Evolutionary conservation across 2,329 filamentous ascomycete species (phyloP).

Genomic region (Nannizzia gypsea): DNA sequence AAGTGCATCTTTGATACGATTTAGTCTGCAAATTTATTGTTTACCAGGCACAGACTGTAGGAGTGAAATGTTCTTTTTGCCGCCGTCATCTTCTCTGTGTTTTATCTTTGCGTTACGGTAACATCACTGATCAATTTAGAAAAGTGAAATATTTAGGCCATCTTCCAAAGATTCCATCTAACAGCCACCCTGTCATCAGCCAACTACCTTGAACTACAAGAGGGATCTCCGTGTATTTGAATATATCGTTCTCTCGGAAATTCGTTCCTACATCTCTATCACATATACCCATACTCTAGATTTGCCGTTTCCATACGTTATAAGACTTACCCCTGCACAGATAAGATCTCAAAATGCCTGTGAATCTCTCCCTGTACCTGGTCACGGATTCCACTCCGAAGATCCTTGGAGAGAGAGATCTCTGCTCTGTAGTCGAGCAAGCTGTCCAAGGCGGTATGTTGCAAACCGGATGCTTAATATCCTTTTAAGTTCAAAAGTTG

Average conservation of each 20-base stretch:
- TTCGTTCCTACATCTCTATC: not conserved
- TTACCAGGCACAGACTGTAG: no score
- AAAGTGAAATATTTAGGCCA: no score
- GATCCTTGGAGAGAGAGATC: slow-evolving; percentile 60
- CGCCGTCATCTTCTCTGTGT: no score
- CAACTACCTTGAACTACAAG: no score
- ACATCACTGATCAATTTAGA: no score
- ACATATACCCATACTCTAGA: not conserved
- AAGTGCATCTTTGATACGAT: no score
- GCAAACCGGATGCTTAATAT: not conserved
- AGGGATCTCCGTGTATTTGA: not conserved
- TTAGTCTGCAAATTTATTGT: no score
- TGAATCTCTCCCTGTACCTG: slow-evolving; percentile 75
- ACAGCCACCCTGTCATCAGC: no score
- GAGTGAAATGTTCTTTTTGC: no score
- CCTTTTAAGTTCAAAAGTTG: not conserved
- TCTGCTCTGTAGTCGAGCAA: slow-evolving; percentile 61
- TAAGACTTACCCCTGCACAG: not conserved
- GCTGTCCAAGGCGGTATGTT: slow-evolving; percentile 58
- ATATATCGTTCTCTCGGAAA: not conserved
- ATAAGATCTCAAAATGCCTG: slow-evolving; percentile 18
- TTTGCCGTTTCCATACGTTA: not conserved
- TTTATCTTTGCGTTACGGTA: no score
- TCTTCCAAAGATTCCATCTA: no score
- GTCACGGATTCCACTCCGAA: slow-evolving; percentile 86